Evolutionary conservation across 768 basidiomycete genomes (phyloP), one percentile per base, ranked within the genome.

Genomic region (Amanita pseudoporphyria): DNA sequence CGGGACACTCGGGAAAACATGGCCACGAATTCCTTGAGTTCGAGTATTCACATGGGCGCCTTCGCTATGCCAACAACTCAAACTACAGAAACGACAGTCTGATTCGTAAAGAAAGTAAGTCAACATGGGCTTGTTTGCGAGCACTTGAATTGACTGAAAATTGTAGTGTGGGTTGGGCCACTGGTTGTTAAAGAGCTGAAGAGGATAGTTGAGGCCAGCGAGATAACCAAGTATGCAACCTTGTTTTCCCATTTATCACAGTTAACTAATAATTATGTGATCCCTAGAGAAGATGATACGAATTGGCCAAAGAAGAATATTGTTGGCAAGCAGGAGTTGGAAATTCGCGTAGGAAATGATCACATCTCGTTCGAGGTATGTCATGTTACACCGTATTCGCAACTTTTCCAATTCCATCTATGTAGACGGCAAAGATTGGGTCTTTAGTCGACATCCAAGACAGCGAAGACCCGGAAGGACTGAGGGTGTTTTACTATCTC

Each of bases 221-320:
- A 99, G 56, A 90, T 99, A 53, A 87, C 86, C 22, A 97, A 97
- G 94, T 95, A 54, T 13, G 28, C 16, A 50, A 26, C 9, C 47
- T 38, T 31, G 5, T 48, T 28, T 39, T 38, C 2, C 24, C 18
- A 39, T 3, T 30, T 36, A 9, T 19, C 24, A 28, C 26, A 7
- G 33, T 26, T 28, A 13, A 47, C 26, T 30, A 45, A 21, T 4
- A 14, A 47, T 16, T 35, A 46, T 26, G 6, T 10, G 7, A 10
- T 36, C 4, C 22, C 19, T 68, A 98, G 94, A 72, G 96, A 99
- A 77, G 96, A 99, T 63, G 96, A 99, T 69, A 77, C 83, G 1
- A 88, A 91, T 60, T 99, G 96, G 96, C 96, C 96, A 3, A 96
- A 97, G 71, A 97, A 96, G 73, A 95, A 95, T 64, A 93, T 97